Evolutionary conservation across 129 eudicot species (phyloP).

Genomic region (Lactuca saligna): DNA sequence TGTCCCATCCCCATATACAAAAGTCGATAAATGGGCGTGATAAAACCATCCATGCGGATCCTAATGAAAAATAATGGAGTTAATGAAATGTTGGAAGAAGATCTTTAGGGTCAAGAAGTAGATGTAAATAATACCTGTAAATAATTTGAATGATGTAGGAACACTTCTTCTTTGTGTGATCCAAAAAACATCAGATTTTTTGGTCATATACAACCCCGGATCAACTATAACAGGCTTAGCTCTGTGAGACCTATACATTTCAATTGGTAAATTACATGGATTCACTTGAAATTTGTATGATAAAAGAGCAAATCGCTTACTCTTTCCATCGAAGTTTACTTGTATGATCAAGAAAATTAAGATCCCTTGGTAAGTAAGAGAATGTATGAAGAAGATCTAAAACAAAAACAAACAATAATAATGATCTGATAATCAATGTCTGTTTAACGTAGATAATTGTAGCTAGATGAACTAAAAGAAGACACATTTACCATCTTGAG

Average conservation of each 20-base stretch:
- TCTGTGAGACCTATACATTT: conserved; percentile 49
- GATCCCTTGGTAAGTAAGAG: conserved; percentile 75
- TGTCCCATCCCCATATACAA: conserved; percentile 78
- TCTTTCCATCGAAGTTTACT: conserved; percentile 91
- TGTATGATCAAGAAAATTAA: conserved; percentile 83
- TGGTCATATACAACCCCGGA: conserved; percentile 78
- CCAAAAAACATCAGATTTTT: conserved; percentile 77
- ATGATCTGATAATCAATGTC: not conserved
- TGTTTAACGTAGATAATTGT: not conserved
- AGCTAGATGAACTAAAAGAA: not conserved
- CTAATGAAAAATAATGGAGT: conserved; percentile 20
- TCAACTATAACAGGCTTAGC: conserved; percentile 86
- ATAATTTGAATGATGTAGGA: conserved; percentile 86
- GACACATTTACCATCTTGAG: conserved; percentile 62
- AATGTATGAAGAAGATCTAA: conserved; percentile 81
- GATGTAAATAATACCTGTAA: conserved; percentile 52
- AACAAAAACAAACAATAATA: conserved; percentile 8
- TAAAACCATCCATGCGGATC: conserved; percentile 77
- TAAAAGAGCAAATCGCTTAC: conserved; percentile 39
- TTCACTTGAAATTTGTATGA: not conserved
- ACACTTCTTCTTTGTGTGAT: conserved; percentile 70
- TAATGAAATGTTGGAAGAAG: no score
- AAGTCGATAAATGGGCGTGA: conserved; percentile 69
- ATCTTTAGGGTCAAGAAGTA: not conserved
- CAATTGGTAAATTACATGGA: not conserved